These are phyloP conservation scores for Phytophthora pini DNA, from an alignment of 352 stramenopile species.

Conservation along the genomic window DNA sequence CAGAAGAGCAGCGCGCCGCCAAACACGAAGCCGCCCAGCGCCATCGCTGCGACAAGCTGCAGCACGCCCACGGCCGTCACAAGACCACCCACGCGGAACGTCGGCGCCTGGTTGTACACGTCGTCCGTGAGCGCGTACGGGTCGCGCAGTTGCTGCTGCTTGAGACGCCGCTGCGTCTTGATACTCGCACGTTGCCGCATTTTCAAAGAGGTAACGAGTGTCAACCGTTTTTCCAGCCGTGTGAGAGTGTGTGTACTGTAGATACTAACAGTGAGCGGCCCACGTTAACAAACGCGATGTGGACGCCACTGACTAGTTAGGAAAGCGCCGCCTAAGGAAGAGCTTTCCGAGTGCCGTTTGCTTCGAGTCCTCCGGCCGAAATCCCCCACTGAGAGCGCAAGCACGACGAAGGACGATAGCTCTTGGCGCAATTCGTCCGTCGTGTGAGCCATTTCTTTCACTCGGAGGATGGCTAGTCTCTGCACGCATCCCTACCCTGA, in stretches of 20 bases:
- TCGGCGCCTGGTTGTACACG: constrained; percentile 31
- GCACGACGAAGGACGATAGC: constrained; percentile 19
- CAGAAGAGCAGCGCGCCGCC: constrained; percentile 51
- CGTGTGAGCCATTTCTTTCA: constrained; percentile 28
- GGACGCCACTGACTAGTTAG: constrained; percentile 34
- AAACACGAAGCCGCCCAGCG: constrained; percentile 45
- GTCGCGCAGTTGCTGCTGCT: constrained; percentile 38
- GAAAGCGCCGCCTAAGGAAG: constrained; percentile 23
- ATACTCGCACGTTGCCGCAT: constrained; percentile 42
- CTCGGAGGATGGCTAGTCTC: constrained; percentile 9
- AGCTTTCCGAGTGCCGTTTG: constrained; percentile 18
- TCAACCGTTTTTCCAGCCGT: background rate
- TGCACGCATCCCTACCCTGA: constrained; percentile 8
- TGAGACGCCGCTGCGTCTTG: constrained; percentile 40
- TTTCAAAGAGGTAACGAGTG: background rate
- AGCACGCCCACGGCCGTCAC: constrained; percentile 43
- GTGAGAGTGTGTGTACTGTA: background rate
- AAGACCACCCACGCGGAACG: constrained; percentile 46
- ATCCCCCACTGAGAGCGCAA: constrained; percentile 25
- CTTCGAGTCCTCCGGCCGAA: constrained; percentile 26
- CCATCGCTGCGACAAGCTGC: constrained; percentile 35
- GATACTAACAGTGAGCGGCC: constrained; percentile 30
- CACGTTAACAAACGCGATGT: constrained; percentile 9
- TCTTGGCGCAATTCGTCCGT: constrained; percentile 27
- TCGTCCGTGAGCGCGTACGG: constrained; percentile 38